Base-by-base conservation (phyloP, 768 basidiomycete species). In the Suillus cothurnatus region DNA sequence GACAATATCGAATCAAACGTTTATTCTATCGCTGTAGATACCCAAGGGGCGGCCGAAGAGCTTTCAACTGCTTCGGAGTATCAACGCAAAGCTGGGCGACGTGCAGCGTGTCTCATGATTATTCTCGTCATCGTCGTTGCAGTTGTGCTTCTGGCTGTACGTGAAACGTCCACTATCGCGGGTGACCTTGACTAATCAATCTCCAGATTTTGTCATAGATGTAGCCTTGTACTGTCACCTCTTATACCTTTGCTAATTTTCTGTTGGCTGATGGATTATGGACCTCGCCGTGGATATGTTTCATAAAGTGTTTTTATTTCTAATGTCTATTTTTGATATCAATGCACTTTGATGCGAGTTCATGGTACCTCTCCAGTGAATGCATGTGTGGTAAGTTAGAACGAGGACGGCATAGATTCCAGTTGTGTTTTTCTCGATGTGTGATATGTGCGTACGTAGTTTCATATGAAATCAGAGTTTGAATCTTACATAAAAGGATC, bases 1-100 rank as follows among this genome's bases (percentile, higher is more conserved):
- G 97, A 98, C 73, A 97, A 97, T 71, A 97, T 99, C 72, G 95
- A 97, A 75, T 87, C 88, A 47, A 99, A 99, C 72, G 89, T 99
- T 45, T 91, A 89, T 19, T 93, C 91, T 0, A 91, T 98, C 61
- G 88, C 90, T 0, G 85, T 85, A 36, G 92, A 98, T 73, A 95
- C 94, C 1, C 80, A 86, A 2, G 87, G 88, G 45, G 97, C 95
- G 17, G 87, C 92, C 2, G 88, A 91, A 66, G 96, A 99, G 77
- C 84, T 99, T 39, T 88, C 85, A 2, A 92, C 91, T 19, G 97
- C 97, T 5, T 88, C 92, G 63, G 94, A 94, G 23, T 96, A 97
- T 75, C 97, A 99, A 78, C 88, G 95, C 56, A 97, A 88, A 75
- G 97, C 97, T 2, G 97, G 97, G 17, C 84, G 89, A 32, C 82